These are phyloP conservation scores for Casaregolazyma lundiana DNA, from an alignment of 1,139 yeast genomes.

Conservation along the genomic window DNA sequence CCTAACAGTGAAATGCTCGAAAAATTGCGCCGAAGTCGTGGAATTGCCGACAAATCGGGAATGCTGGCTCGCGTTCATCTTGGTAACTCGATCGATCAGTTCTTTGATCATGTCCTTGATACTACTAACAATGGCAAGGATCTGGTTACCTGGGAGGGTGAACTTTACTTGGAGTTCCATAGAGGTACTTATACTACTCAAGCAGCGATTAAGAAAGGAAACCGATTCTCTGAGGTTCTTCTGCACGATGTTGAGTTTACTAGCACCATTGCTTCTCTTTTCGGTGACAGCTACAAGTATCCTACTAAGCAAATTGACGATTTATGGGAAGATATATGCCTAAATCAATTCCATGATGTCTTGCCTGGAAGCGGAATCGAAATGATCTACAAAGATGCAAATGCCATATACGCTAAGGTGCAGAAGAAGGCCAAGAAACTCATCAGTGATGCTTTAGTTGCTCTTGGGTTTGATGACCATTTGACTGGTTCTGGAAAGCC, in stretches of 20 bases:
- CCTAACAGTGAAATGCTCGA: conserved; percentile 93
- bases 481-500: conserved; percentile 15
- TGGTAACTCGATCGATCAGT: conserved; percentile 74
- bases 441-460: conserved; percentile 47
- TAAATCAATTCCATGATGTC: conserved; percentile 96
- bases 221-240: conserved; percentile 72
- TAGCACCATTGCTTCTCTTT: conserved; percentile 70
- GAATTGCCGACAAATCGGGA: conserved; percentile 75
- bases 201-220: conserved; percentile 74
- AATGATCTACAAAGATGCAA: conserved; percentile 92
- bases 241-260: conserved; percentile 82
- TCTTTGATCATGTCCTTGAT: conserved; percentile 61
- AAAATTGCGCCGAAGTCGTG: conserved; percentile 85
- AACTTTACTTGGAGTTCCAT: conserved; percentile 89
- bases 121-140: conserved; percentile 60
- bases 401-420: conserved; percentile 64
- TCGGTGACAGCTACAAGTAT: conserved; percentile 50
- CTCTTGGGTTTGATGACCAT: conserved; percentile 35
- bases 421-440: conserved; percentile 51
- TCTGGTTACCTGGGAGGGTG: conserved; percentile 89
- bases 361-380: conserved; percentile 95
- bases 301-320: conserved; percentile 63
- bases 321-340: conserved; percentile 81
- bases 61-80: conserved; percentile 72
- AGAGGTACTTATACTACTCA: conserved; percentile 96